Percentiles rank a stretch among this genome's conserved stretches.
These are phyloP conservation scores for Phaeodactylum tricornutum DNA, from an alignment of 108 stramenopile genomes.

Conservation along the genomic window DNA sequence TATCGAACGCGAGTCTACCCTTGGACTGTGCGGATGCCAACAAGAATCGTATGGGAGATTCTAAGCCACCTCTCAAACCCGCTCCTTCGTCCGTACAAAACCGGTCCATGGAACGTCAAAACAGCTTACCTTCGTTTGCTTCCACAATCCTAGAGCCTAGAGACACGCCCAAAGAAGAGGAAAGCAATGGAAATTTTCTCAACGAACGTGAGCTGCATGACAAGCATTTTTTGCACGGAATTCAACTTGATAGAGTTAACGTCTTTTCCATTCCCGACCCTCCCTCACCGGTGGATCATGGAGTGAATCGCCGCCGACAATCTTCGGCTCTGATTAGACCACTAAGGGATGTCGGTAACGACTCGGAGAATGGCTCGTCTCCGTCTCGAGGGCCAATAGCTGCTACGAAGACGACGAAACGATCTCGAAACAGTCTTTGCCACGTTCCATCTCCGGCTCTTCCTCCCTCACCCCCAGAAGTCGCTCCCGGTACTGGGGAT, in stretches of 20 bases:
- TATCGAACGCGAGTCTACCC: too few relatives aligned
- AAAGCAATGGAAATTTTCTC: background rate
- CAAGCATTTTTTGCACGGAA: constrained; percentile 2
- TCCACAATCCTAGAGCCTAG: background rate
- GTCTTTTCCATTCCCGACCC: constrained; percentile 1
- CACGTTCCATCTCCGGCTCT: too few relatives aligned
- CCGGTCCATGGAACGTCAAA: too few relatives aligned
- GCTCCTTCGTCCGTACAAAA: too few relatives aligned
- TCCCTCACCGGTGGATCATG: background rate
- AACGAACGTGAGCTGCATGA: too few relatives aligned
- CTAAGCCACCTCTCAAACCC: background rate
- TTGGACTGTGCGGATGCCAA: too few relatives aligned
- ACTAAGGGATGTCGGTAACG: background rate
- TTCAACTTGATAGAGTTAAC: background rate
- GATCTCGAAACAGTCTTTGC: too few relatives aligned
- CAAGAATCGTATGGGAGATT: constrained; percentile 1
- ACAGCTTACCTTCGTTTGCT: background rate
- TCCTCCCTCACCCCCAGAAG: too few relatives aligned
- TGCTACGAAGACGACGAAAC: too few relatives aligned
- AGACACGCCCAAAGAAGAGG: background rate
- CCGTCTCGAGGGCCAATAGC: too few relatives aligned
- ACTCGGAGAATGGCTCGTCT: too few relatives aligned
- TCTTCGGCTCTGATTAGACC: background rate
- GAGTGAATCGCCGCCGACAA: background rate
- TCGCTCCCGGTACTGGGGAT: background rate